Evolutionary conservation across 164 flowering plant species (phyloP).

Genomic region (Vitis rotundifolia): DNA sequence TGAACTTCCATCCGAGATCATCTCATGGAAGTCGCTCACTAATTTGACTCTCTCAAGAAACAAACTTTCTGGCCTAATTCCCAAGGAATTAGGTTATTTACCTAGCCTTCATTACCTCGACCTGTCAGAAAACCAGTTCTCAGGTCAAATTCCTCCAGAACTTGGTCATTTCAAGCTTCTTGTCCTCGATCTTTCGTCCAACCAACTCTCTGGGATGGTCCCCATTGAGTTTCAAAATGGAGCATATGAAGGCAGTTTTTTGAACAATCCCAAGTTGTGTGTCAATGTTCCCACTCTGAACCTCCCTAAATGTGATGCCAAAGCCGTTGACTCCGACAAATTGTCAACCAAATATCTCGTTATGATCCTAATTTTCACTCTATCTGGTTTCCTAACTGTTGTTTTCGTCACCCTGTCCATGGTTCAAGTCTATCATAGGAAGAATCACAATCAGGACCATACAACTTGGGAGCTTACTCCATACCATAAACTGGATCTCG

Average conservation of each 20-base stretch:
- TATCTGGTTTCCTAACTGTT: too few relatives aligned
- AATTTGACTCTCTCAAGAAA: constrained; percentile 53
- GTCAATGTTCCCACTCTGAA: too few relatives aligned
- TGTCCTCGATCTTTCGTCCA: constrained; percentile 68
- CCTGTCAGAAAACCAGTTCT: constrained; percentile 62
- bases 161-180: constrained; percentile 40
- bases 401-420: too few relatives aligned
- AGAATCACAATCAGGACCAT: too few relatives aligned
- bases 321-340: too few relatives aligned
- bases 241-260: constrained; percentile 61
- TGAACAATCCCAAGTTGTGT: constrained; percentile 67
- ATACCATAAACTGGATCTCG: too few relatives aligned
- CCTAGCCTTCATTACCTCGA: constrained; percentile 47
- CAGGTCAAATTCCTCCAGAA: constrained; percentile 65
- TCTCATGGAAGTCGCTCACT: constrained; percentile 55
- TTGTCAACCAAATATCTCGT: too few relatives aligned
- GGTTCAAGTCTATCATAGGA: too few relatives aligned
- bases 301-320: too few relatives aligned
- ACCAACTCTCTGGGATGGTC: constrained; percentile 63
- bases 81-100: constrained; percentile 42
- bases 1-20: constrained; percentile 48
- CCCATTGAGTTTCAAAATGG: constrained; percentile 53
- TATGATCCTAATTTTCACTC: too few relatives aligned
- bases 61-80: constrained; percentile 65
- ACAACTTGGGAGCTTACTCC: too few relatives aligned